A percentile compares a stretch with the other conserved stretches of the same genome.
phyloP scores from a whole-genome alignment of 441 rosid species.

The Euphorbia neoarborescens region DNA sequence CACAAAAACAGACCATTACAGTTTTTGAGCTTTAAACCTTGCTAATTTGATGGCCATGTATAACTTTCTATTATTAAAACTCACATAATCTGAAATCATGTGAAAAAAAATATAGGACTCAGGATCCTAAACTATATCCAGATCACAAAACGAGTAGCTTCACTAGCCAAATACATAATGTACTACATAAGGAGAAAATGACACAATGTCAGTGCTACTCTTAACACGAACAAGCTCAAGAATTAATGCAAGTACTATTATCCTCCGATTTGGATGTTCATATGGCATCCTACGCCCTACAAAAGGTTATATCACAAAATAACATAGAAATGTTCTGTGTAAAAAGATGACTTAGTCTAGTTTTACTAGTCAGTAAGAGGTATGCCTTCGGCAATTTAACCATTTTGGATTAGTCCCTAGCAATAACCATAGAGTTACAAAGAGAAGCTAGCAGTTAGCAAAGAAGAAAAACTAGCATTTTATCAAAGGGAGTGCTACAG shows the following conservation, averaged over 20 bases:
- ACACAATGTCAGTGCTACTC: background rate
- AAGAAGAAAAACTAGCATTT: background rate
- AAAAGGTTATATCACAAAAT: background rate
- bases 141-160: background rate
- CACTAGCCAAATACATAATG: background rate
- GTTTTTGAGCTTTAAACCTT: background rate
- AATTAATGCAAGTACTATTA: background rate
- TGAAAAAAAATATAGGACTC: background rate
- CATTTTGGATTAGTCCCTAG: background rate
- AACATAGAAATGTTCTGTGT: background rate
- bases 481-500: background rate
- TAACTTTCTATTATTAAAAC: background rate
- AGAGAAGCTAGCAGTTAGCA: background rate
- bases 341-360: background rate
- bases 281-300: background rate
- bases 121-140: background rate
- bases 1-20: background rate
- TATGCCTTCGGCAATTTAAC: background rate
- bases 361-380: background rate
- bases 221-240: background rate
- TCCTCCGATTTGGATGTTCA: constrained; percentile 1
- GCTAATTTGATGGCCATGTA: background rate
- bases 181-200: background rate
- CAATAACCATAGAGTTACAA: background rate
- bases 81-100: background rate